Evolutionary conservation across 1,284 basidiomycete genomes (phyloP).

Genomic region (Leccinum pseudoinsigne): DNA sequence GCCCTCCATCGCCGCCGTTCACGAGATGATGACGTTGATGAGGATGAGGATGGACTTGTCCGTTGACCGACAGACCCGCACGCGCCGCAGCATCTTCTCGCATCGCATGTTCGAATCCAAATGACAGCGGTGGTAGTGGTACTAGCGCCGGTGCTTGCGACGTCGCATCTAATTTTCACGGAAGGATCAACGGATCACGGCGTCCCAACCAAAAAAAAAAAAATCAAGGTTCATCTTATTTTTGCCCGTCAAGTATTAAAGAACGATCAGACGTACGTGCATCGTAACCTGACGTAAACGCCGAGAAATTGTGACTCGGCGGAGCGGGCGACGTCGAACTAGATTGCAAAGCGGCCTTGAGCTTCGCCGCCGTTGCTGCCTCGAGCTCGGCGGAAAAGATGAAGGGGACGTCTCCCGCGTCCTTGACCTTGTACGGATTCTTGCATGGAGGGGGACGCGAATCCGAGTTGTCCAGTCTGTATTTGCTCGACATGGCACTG

Average conservation of each 20-base stretch:
- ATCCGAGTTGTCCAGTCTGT: constrained; percentile 23
- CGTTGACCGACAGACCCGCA: constrained; percentile 5
- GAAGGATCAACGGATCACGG: background rate
- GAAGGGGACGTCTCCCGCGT: constrained; percentile 34
- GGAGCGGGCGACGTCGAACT: constrained; percentile 5
- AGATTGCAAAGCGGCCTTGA: constrained; percentile 29
- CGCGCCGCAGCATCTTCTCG: constrained; percentile 2
- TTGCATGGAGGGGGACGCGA: constrained; percentile 12
- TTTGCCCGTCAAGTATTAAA: constrained; percentile 1
- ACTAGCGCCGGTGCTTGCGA: background rate
- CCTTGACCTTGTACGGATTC: constrained; percentile 27
- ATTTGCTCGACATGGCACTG: constrained; percentile 29
- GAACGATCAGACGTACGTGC: constrained; percentile 29
- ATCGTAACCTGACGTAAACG: constrained; percentile 29
- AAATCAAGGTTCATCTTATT: background rate
- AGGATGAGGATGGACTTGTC: background rate
- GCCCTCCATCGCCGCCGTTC: constrained; percentile 10
- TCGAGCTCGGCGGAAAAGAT: constrained; percentile 34
- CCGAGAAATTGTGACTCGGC: constrained; percentile 5
- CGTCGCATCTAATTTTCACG: background rate
- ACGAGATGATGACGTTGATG: background rate
- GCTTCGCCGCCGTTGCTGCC: constrained; percentile 29
- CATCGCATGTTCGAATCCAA: constrained; percentile 11
- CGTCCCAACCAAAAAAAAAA: background rate
- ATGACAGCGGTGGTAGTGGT: background rate